Conservation (phyloP, 1,284 basidiomycete genomes). For the Ceratobasidium papillatum region DNA sequence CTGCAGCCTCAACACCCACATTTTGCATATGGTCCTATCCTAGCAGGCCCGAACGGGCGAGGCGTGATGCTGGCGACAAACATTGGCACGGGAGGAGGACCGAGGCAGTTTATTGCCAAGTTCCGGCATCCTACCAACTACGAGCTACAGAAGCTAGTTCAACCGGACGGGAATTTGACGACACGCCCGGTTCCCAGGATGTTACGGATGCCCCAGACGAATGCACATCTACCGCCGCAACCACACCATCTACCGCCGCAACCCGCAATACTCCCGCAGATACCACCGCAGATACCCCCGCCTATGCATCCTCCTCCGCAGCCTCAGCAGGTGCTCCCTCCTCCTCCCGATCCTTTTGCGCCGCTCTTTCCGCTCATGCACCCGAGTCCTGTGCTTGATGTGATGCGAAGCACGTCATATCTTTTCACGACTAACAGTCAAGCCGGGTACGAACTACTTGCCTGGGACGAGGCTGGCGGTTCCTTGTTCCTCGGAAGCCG, state of each 20-base stretch:
- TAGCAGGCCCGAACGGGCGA: conserved; percentile 26
- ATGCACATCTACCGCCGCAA: conserved; percentile 6
- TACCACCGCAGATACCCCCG: background rate
- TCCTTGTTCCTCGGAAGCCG: background rate
- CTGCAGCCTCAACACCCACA: conserved; percentile 24
- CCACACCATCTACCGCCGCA: background rate
- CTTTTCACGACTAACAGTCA: background rate
- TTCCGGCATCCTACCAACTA: conserved; percentile 8
- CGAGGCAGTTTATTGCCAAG: conserved; percentile 17
- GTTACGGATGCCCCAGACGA: background rate
- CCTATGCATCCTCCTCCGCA: background rate
- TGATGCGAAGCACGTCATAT: conserved; percentile 1
- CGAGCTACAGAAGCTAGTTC: background rate
- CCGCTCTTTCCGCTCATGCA: conserved; percentile 2
- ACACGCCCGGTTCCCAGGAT: background rate
- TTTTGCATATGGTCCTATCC: conserved; percentile 3
- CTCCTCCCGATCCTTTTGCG: background rate
- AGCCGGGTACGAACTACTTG: conserved; percentile 6
- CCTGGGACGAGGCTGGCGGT: conserved; percentile 31
- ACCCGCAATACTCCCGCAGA: background rate
- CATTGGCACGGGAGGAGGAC: background rate
- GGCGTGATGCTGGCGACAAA: conserved; percentile 14
- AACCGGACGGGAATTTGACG: background rate
- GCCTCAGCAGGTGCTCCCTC: background rate
- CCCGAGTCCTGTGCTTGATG: background rate